Evolutionary conservation across 306 rosid species (phyloP).

Genomic region (Dryas drummondii): DNA sequence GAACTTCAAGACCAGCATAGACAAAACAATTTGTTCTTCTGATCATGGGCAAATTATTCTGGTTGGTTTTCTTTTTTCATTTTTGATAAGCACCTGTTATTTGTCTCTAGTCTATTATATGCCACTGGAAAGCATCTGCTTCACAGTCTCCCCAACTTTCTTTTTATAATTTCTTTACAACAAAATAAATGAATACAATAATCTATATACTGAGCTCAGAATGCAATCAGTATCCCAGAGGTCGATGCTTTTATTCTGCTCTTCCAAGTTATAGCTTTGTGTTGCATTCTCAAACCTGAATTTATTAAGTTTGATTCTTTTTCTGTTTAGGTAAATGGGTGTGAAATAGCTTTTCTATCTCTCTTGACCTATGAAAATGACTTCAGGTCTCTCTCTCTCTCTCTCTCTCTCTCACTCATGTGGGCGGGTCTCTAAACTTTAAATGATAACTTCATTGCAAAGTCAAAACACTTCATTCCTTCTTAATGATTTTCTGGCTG

Average conservation of each 20-base stretch:
- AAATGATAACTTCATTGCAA: not conserved
- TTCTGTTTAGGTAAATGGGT: slow-evolving; percentile 63
- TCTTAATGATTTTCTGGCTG: not conserved
- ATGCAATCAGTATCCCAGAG: not conserved
- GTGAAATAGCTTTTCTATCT: slow-evolving; percentile 66
- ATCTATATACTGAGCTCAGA: not conserved
- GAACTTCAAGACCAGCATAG: slow-evolving; percentile 65
- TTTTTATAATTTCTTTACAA: too few relatives aligned
- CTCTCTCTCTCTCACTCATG: slow-evolving; percentile 14
- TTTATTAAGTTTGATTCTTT: not conserved
- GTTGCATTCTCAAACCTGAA: slow-evolving; percentile 17
- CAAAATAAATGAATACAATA: too few relatives aligned
- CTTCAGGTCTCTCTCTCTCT: slow-evolving; percentile 52
- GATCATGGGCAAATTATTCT: slow-evolving; percentile 67
- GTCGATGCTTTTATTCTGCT: not conserved
- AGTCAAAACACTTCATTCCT: not conserved
- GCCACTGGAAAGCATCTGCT: not conserved
- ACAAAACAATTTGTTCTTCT: slow-evolving; percentile 69
- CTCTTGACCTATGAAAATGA: slow-evolving; percentile 57
- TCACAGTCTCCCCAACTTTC: not conserved
- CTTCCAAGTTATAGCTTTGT: slow-evolving; percentile 4
- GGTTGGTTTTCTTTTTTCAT: slow-evolving; percentile 48
- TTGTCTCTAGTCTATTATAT: not conserved
- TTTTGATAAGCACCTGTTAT: not conserved
- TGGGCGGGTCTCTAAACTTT: slow-evolving; percentile 1